phyloP scores from a whole-genome alignment of 768 basidiomycete genomes.

The Calocybe cyanea region DNA sequence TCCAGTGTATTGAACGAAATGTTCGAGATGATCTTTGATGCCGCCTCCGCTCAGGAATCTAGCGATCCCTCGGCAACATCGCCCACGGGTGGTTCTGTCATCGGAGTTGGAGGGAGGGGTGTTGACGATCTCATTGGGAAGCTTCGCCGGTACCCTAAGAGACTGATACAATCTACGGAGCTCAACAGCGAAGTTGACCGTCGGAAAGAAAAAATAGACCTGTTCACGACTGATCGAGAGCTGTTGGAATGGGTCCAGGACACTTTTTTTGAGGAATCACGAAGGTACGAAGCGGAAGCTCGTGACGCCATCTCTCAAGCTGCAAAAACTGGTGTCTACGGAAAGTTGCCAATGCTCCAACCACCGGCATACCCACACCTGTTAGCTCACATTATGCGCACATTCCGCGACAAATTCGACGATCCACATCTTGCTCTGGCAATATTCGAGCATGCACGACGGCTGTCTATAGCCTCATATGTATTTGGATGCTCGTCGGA shows the following conservation, averaged over 20 bases:
- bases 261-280: constrained; percentile 64
- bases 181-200: constrained; percentile 56
- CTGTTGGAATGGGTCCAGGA: constrained; percentile 70
- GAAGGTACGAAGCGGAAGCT: constrained; percentile 45
- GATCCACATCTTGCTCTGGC: constrained; percentile 81
- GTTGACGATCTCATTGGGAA: constrained; percentile 52
- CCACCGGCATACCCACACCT: constrained; percentile 70
- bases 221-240: constrained; percentile 63
- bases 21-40: constrained; percentile 68
- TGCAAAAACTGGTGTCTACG: constrained; percentile 19
- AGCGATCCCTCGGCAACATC: constrained; percentile 1
- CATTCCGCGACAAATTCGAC: constrained; percentile 72
- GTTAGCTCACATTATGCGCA: constrained; percentile 71
- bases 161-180: constrained; percentile 47
- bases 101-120: constrained; percentile 22
- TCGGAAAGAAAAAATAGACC: constrained; percentile 70
- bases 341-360: constrained; percentile 40
- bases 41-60: constrained; percentile 34
- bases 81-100: constrained; percentile 8
- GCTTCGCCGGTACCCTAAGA: constrained; percentile 49
- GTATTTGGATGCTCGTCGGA: constrained; percentile 86
- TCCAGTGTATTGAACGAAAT: constrained; percentile 65
- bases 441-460: constrained; percentile 77
- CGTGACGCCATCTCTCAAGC: constrained; percentile 31
- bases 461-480: constrained; percentile 74